phyloP scores from a whole-genome alignment of 257 asterid species.

The Paulownia fortunei region DNA sequence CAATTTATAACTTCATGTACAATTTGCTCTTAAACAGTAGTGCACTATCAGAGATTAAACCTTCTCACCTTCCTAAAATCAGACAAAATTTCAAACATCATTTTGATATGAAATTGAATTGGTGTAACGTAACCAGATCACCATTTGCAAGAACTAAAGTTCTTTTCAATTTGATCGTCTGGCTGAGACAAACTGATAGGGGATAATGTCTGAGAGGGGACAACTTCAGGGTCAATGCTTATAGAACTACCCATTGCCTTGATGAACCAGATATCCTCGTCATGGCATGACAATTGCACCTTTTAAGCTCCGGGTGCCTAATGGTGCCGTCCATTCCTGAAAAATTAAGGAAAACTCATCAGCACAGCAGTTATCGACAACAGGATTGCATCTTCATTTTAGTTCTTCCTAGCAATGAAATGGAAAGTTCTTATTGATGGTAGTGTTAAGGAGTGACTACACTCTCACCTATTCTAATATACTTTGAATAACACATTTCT shows the following conservation, averaged over 20 bases:
- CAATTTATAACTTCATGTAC: background rate
- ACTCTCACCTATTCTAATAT: no score
- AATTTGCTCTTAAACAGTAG: background rate
- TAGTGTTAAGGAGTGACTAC: no score
- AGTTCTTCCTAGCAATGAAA: no score
- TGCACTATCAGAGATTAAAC: background rate
- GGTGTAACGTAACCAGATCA: no score
- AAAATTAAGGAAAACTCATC: no score
- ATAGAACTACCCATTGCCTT: background rate
- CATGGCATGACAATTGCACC: background rate
- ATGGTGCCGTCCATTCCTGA: slow-evolving; percentile 23
- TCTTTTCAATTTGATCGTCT: background rate
- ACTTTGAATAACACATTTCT: no score
- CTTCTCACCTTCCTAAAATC: background rate
- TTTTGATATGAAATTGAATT: background rate
- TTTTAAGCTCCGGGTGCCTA: background rate
- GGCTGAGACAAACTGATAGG: background rate
- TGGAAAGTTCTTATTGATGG: no score
- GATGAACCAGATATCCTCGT: slow-evolving; percentile 6
- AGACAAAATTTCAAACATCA: slow-evolving; percentile 16
- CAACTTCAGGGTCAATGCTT: slow-evolving; percentile 7
- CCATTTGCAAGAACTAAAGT: background rate
- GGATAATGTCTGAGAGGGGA: no score
- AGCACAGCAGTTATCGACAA: no score
- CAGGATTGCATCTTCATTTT: no score